Evolutionary conservation across 306 rosid genomes (phyloP).

Genomic region (Dicorynia guianensis): DNA sequence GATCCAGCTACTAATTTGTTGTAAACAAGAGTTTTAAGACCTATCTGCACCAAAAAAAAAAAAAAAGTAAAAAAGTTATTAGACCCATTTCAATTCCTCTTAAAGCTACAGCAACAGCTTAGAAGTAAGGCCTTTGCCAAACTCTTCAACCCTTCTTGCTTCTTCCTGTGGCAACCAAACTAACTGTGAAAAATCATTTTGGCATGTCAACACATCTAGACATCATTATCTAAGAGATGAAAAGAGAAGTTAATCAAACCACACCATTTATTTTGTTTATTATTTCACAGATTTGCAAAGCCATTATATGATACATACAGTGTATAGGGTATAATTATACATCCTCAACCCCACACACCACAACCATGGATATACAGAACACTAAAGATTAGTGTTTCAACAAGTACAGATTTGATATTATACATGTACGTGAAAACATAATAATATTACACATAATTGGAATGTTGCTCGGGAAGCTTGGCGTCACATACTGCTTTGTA

Average conservation of each 20-base stretch:
- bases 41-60: no score
- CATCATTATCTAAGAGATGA: slow-evolving; percentile 21
- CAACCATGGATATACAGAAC: slow-evolving; percentile 16
- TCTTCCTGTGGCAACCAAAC: neutral
- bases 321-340: slow-evolving; percentile 26
- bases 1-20: no score
- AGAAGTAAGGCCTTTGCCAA: neutral
- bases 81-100: neutral
- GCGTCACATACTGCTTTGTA: slow-evolving; percentile 19
- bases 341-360: neutral
- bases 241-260: slow-evolving; percentile 8
- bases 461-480: slow-evolving; percentile 43
- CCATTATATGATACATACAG: slow-evolving; percentile 37
- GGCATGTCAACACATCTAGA: neutral
- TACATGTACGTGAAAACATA: slow-evolving; percentile 39
- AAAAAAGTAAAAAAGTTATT: no score
- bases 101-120: neutral
- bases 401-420: slow-evolving; percentile 38
- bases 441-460: slow-evolving; percentile 41
- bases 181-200: neutral
- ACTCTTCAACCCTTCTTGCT: neutral
- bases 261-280: slow-evolving; percentile 34
- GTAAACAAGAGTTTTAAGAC: neutral
- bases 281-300: slow-evolving; percentile 37
- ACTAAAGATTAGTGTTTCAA: slow-evolving; percentile 13